Base-by-base conservation (phyloP, 2,329 filamentous ascomycete species). In the Penicillium olsonii region DNA sequence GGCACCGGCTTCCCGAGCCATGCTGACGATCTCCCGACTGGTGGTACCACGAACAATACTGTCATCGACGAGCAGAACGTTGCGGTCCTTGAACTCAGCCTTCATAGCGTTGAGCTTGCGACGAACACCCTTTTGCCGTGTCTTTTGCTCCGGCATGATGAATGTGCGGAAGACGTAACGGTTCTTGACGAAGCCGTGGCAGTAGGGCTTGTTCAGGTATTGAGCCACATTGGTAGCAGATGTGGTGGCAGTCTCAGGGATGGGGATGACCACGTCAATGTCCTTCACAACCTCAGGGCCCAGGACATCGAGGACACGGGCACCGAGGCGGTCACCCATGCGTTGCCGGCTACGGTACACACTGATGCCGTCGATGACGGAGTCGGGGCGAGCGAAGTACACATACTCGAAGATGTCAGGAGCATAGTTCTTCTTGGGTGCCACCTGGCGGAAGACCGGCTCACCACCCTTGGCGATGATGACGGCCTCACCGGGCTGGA, bases 361-460 rank as follows among this genome's bases (percentile, higher is more conserved):
- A 48, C 88, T 90, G 57, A 96, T 95, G 15, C 90, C 90, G 64
- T 96, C 91, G 49, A 95, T 92, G 59, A 85, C 78, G 0, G 84
- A 86, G 69, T 95, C 91, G 0, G 89, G 89, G 2, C 91, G 80
- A 12, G 89, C 87, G 62, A 95, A 91, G 74, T 96, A 96, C 50
- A 95, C 87, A 56, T 85, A 90, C 71, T 95, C 89, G 63, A 95
- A 94, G 53, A 90, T 87, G 67, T 96, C 91, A 1, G 90, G 90
- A 2, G 87, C 85, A 66, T 95, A 95, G 14, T 80, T 78, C 60
- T 82, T 79, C 59, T 80, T 79, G 51, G 81, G 73, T 34, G 85
- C 82, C 12, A 96, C 84, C 69, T 95, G 90, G 54, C 80, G 78
- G 75, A 92, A 94, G 40, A 85, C 80, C 1, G 90, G 89, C 45